These are phyloP conservation scores for Mycena sanguinolenta DNA, from an alignment of 768 basidiomycete genomes.

Conservation along the genomic window DNA sequence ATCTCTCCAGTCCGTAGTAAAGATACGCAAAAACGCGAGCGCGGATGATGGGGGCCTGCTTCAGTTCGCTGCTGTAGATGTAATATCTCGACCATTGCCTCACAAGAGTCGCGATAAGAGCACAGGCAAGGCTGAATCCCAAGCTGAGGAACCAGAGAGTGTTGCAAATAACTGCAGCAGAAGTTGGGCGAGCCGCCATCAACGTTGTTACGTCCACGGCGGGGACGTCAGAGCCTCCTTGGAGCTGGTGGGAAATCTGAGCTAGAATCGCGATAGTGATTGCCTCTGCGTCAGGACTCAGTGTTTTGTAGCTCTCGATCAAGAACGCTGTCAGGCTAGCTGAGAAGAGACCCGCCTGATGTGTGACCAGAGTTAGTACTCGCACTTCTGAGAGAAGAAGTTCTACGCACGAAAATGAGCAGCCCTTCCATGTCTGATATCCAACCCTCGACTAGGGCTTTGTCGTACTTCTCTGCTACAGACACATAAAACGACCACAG, in stretches of 20 bases:
- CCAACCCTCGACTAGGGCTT: too few species aligned
- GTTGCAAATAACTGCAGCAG: neutral
- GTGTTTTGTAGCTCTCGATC: conserved; percentile 1
- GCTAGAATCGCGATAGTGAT: too few species aligned
- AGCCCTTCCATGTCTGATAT: too few species aligned
- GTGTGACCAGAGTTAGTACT: too few species aligned
- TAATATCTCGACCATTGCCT: neutral
- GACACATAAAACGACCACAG: too few species aligned
- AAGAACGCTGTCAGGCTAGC: neutral
- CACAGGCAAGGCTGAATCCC: neutral
- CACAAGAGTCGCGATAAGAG: neutral
- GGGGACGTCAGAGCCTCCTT: neutral
- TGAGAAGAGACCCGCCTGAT: conserved; percentile 1
- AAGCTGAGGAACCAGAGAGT: too few species aligned
- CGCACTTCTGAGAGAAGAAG: too few species aligned
- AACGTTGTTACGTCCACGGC: neutral
- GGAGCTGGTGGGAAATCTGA: too few species aligned
- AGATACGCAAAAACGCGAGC: neutral
- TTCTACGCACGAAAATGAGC: too few species aligned
- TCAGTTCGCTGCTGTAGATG: conserved; percentile 1
- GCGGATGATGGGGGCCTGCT: conserved; percentile 4
- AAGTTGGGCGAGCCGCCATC: neutral
- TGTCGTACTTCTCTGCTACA: too few species aligned
- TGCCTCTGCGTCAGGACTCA: neutral
- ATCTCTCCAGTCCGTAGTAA: too few species aligned